Evolutionary conservation across 495 filamentous ascomycete species (phyloP), one percentile per base, ranked within the genome.

Genomic region (Aspergillus incahuasiensis): DNA sequence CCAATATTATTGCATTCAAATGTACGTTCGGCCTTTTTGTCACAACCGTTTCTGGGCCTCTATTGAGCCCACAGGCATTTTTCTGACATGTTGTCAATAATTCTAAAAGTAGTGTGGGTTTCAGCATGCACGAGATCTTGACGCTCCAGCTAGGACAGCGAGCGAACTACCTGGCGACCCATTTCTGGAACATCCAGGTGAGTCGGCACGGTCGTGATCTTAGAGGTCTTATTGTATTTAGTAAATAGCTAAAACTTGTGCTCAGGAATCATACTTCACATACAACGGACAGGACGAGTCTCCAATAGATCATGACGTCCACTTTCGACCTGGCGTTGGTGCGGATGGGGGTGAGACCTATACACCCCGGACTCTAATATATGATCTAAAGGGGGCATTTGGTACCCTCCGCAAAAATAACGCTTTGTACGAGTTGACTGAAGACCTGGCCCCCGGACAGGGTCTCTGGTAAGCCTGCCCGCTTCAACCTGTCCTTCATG

Each of bases 111-210:
- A 21, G 38, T 39, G 15, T 28, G 16, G 5, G 30, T 39, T 55
- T 42, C 45, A 61, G 30, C 8, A 99, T 99, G 94, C 91, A 95
- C 74, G 94, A 99, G 68, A 91, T 97, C 56, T 79, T 99, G 54
- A 96, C 94, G 1, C 73, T 97, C 41, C 94, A 99, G 74, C 82
- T 97, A 50, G 94, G 94, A 38, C 89, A 96, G 62, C 84, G 86
- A 65, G 88, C 86, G 63, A 99, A 99, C 73, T 95, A 97, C 63
- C 69, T 97, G 24, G 91, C 87, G n/a, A 96, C 90, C 0, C 94
- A 99, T 74, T 97, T 96, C 68, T 99, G 95, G 95, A 99, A 99
- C 63, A 79, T 90, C 24, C 92, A 97, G 77, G 86, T 88, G 74
- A 18, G 44, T 19, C 18, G 0, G 5, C 24, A 43, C 11, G 8